Percentiles rank a stretch among this genome's conserved stretches.
phyloP scores from a whole-genome alignment of 352 stramenopile species.

The Phytophthora citricola region DNA sequence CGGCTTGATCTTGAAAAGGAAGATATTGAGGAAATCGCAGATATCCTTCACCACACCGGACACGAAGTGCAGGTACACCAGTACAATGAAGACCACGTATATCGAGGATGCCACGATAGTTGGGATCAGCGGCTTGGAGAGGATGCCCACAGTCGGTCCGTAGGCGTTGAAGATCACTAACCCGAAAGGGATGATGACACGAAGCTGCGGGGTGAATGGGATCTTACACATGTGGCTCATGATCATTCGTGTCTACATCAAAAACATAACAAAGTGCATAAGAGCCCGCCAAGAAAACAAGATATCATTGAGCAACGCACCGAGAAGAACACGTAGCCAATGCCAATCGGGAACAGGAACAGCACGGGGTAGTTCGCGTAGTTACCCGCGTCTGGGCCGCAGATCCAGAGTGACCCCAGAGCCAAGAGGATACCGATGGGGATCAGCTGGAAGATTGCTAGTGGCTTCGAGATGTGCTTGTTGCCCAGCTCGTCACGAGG shows the following conservation, averaged over 20 bases:
- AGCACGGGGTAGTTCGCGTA: conserved; percentile 77
- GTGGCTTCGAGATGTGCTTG: conserved; percentile 85
- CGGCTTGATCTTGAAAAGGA: conserved; percentile 82
- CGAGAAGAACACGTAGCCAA: conserved; percentile 88
- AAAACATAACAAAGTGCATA: conserved; percentile 4
- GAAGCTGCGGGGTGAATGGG: conserved; percentile 81
- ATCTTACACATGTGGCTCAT: conserved; percentile 92
- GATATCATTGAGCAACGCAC: conserved; percentile 35
- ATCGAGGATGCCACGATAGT: conserved; percentile 72
- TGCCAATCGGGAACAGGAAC: conserved; percentile 83
- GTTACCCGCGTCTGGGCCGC: conserved; percentile 63
- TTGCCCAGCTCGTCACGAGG: conserved; percentile 72
- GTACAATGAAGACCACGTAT: conserved; percentile 79
- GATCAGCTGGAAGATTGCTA: conserved; percentile 81
- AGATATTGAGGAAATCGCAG: conserved; percentile 88
- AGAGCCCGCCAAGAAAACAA: background rate
- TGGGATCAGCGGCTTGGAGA: conserved; percentile 57
- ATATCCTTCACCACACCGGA: conserved; percentile 85
- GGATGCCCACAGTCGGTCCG: conserved; percentile 51
- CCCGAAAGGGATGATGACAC: conserved; percentile 80
- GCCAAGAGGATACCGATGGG: conserved; percentile 66
- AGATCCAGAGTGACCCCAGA: conserved; percentile 78
- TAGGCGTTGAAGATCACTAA: conserved; percentile 84
- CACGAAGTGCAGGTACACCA: conserved; percentile 86
- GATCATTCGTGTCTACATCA: conserved; percentile 87